phyloP scores from a whole-genome alignment of 2,329 filamentous ascomycete genomes.

The Cladosporium sp. region DNA sequence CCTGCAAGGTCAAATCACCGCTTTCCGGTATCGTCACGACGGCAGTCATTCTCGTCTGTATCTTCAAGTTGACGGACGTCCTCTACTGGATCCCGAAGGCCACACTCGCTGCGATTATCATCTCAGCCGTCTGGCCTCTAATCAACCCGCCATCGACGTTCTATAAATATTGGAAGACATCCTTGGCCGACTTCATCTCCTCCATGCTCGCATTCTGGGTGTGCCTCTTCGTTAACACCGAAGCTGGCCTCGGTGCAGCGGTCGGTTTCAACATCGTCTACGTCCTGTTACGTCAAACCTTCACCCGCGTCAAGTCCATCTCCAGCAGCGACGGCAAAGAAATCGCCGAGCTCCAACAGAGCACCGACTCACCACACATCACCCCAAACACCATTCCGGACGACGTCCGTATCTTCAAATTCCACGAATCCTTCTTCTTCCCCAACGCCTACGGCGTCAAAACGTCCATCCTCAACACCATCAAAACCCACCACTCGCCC shows the following conservation, averaged over 20 bases:
- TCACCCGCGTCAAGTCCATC: conserved; percentile 38
- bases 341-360: conserved; percentile 14
- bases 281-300: conserved; percentile 53
- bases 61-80: conserved; percentile 53
- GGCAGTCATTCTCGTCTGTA: conserved; percentile 54
- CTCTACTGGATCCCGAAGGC: conserved; percentile 65
- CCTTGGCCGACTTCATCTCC: conserved; percentile 57
- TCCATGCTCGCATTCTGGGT: conserved; percentile 60
- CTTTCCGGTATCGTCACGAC: conserved; percentile 56
- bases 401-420: conserved; percentile 52
- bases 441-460: conserved; percentile 53
- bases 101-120: conserved; percentile 59
- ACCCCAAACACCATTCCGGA: conserved; percentile 28
- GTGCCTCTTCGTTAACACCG: conserved; percentile 55
- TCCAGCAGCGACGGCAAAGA: conserved; percentile 13
- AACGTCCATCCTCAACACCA: conserved; percentile 42
- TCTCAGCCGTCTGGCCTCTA: conserved; percentile 58
- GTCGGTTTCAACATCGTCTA: conserved; percentile 48
- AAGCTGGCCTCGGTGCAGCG: conserved; percentile 53
- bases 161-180: conserved; percentile 59
- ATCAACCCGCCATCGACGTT: conserved; percentile 54
- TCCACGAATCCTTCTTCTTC: conserved; percentile 55
- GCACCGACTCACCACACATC: conserved; percentile 9
- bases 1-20: conserved; percentile 56
- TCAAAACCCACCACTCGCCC: conserved; percentile 43